Conservation (phyloP, 768 basidiomycete species). For the Saitozyma sp. region DNA sequence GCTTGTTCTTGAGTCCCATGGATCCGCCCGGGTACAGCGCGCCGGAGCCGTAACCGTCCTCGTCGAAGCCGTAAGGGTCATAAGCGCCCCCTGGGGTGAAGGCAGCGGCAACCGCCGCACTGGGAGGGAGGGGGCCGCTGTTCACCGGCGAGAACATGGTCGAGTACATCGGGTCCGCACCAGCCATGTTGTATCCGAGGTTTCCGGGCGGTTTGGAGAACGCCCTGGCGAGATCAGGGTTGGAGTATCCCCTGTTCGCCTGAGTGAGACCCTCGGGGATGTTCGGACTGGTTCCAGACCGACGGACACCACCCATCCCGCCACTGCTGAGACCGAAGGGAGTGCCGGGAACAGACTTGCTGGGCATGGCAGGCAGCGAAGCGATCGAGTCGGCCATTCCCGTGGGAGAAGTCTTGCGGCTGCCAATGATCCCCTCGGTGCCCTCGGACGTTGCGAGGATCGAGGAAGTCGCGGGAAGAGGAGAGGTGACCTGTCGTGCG, state of each 20-base stretch:
- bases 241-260: constrained; percentile 49
- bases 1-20: constrained; percentile 90
- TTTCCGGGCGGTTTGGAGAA: constrained; percentile 46
- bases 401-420: constrained; percentile 30
- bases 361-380: constrained; percentile 49
- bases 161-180: constrained; percentile 39
- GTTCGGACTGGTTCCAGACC: constrained; percentile 31
- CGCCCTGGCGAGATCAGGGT: constrained; percentile 53
- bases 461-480: constrained; percentile 19
- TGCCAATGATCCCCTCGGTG: constrained; percentile 17
- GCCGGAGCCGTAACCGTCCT: constrained; percentile 52
- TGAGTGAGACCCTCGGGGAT: constrained; percentile 34
- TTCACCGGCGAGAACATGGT: constrained; percentile 20
- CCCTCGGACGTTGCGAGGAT: constrained; percentile 16
- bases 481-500: constrained; percentile 32
- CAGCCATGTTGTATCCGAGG: constrained; percentile 24
- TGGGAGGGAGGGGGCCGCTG: constrained; percentile 20
- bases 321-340: constrained; percentile 41
- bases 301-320: constrained; percentile 27
- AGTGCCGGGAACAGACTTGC: constrained; percentile 52
- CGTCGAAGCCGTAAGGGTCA: constrained; percentile 50
- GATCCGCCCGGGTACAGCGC: constrained; percentile 60
- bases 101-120: constrained; percentile 17
- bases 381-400: constrained; percentile 51
- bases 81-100: constrained; percentile 31